Evolutionary conservation across 129 eudicot species (phyloP), one percentile per base, ranked within the genome.

Genomic region (Escallonia herrerae): DNA sequence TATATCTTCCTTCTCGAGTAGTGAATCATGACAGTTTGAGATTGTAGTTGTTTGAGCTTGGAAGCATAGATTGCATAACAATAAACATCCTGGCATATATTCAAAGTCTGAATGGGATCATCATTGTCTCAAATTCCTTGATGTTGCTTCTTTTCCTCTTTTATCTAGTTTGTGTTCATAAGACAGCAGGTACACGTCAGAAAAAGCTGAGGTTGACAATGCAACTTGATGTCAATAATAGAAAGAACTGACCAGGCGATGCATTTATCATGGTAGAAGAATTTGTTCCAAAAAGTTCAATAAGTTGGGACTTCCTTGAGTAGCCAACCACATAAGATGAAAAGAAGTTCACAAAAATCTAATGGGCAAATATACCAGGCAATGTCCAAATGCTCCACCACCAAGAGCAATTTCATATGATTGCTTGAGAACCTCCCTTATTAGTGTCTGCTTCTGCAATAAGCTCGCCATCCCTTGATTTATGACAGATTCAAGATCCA

Each of bases 371-470:
- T 43, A 64, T 84, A 88, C 96, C 93, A 88, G 70, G 44, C 97
- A 88, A 68, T 44, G 69, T 42, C 94, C 96, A 38, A 79, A 87
- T 60, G 72, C 88, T 65, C 87, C 91, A 69, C 76, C 83, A 41
- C 89, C 95, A 72, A 87, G 89, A 47, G 71, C 71, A 63, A 91
- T 79, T 62, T 85, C 89, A 74, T 81, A 91, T 3, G 97, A 87
- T 72, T 83, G 87, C 64, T 77, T 80, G 55, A 87, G 95, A 56
- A 78, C 87, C 66, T 83, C 90, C 43, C 65, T 65, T 46, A 91
- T 88, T 14, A 79, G 43, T 62, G 63, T 76, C 68, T 91, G 97
- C 79, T 91, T 91, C 46, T 83, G 67, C 3, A 83, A 57, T 73
- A 88, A 79, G 83, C 89, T 91, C 7, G 15, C 13, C 66, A 65